Conservation (phyloP, 805 yeast species). For the Metschnikowia koreensis region DNA sequence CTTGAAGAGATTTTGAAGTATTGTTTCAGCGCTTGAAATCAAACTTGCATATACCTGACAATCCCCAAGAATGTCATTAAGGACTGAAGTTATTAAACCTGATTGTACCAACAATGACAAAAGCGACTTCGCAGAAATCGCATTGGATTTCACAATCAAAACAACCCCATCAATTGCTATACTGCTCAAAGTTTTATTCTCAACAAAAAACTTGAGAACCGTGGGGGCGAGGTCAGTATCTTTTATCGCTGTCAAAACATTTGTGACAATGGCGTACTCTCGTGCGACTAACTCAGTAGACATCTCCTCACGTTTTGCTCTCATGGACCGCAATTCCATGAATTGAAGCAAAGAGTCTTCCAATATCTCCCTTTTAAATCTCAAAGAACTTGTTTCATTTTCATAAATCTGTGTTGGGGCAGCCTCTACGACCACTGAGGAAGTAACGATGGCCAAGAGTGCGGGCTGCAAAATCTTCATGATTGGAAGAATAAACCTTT, state of each 20-base stretch:
- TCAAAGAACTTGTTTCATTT: neutral
- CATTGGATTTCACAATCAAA: slow-evolving; percentile 30
- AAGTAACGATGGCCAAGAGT: slow-evolving; percentile 28
- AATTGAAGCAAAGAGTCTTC: slow-evolving; percentile 26
- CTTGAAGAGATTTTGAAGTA: slow-evolving; percentile 16
- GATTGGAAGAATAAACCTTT: neutral
- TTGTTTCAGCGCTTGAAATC: slow-evolving; percentile 30
- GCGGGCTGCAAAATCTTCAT: slow-evolving; percentile 37
- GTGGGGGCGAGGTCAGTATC: slow-evolving; percentile 37
- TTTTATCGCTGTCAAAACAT: slow-evolving; percentile 36
- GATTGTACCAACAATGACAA: slow-evolving; percentile 38
- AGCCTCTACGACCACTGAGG: slow-evolving; percentile 28
- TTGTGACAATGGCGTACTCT: slow-evolving; percentile 41
- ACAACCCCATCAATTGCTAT: slow-evolving; percentile 21
- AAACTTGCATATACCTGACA: slow-evolving; percentile 37
- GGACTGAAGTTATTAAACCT: slow-evolving; percentile 32
- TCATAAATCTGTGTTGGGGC: slow-evolving; percentile 30
- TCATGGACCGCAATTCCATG: slow-evolving; percentile 19
- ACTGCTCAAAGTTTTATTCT: slow-evolving; percentile 24
- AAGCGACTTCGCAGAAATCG: slow-evolving; percentile 31
- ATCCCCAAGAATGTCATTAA: slow-evolving; percentile 37
- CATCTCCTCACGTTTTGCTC: slow-evolving; percentile 30
- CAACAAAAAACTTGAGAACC: slow-evolving; percentile 33
- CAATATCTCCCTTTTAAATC: slow-evolving; percentile 18
- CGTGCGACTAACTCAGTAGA: slow-evolving; percentile 29